Percentiles rank a stretch among this genome's conserved stretches.
Conservation (phyloP, 2,329 filamentous ascomycete species). For the Colletotrichum sp. region DNA sequence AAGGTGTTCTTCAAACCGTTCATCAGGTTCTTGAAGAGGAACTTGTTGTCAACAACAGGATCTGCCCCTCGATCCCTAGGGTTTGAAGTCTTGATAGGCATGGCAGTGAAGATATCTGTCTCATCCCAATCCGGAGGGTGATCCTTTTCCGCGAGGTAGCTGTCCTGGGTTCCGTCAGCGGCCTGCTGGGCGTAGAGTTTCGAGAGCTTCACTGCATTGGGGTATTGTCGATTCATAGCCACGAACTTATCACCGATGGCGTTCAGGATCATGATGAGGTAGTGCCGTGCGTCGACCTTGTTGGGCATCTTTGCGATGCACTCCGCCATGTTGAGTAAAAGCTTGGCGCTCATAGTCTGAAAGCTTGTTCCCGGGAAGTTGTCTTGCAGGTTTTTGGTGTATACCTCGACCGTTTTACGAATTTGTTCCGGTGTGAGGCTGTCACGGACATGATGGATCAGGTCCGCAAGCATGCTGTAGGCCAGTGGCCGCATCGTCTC, state of each 20-base stretch:
- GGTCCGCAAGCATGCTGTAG: constrained; percentile 97
- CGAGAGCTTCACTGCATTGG: constrained; percentile 92
- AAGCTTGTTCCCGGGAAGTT: constrained; percentile 98
- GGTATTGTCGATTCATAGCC: constrained; percentile 95
- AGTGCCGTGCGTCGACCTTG: constrained; percentile 93
- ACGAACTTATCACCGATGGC: constrained; percentile 98
- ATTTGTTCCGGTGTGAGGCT: constrained; percentile 90
- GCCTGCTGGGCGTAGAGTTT: constrained; percentile 76
- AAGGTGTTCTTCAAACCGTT: constrained; percentile 97
- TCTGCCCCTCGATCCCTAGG: constrained; percentile 87
- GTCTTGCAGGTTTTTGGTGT: constrained; percentile 94
- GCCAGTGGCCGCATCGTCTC: constrained; percentile 95
- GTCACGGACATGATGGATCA: constrained; percentile 96
- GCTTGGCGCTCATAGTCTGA: constrained; percentile 98
- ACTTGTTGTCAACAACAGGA: constrained; percentile 95
- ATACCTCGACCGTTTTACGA: constrained; percentile 93
- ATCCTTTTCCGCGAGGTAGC: constrained; percentile 84
- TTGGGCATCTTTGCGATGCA: constrained; percentile 94
- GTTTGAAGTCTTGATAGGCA: constrained; percentile 94
- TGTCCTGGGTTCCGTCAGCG: constrained; percentile 67
- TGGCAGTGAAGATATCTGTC: constrained; percentile 95
- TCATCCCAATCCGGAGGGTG: constrained; percentile 93
- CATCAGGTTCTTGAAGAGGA: constrained; percentile 94
- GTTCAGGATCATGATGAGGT: constrained; percentile 95
- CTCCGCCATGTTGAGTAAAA: constrained; percentile 97